A percentile compares a stretch with the other conserved stretches of the same genome.
Evolutionary conservation across 1,139 yeast species (phyloP).

Genomic region (Candida sanyaensis): DNA sequence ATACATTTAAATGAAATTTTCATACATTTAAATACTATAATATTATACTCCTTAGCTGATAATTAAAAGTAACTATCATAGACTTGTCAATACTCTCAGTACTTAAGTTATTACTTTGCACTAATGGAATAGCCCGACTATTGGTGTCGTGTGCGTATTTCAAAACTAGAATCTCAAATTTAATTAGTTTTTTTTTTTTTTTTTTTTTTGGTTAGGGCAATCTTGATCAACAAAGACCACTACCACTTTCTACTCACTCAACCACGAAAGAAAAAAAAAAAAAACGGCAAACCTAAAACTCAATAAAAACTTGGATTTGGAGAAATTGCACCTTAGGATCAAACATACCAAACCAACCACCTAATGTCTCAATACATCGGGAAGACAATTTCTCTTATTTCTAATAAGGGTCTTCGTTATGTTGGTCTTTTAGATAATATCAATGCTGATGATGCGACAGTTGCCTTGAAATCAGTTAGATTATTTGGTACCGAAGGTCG

Average conservation of each 20-base stretch:
- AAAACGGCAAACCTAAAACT: neutral
- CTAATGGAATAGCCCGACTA: too few species aligned
- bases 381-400: constrained; percentile 84
- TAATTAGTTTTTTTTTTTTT: neutral
- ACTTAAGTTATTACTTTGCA: too few species aligned
- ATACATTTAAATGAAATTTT: too few species aligned
- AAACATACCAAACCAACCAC: neutral
- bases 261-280: neutral
- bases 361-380: constrained; percentile 88
- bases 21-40: too few species aligned
- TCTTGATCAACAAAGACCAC: neutral
- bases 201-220: neutral
- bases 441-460: constrained; percentile 90
- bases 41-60: too few species aligned
- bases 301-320: neutral
- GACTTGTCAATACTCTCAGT: too few species aligned
- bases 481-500: constrained; percentile 95
- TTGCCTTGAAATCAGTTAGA: constrained; percentile 78
- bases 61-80: too few species aligned
- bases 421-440: constrained; percentile 86
- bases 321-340: constrained; percentile 2
- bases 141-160: too few species aligned
- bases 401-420: constrained; percentile 85
- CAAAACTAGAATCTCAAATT: too few species aligned
- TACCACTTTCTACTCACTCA: neutral